A percentile compares a stretch with the other conserved stretches of the same genome.
These are phyloP conservation scores for Trametes pubescens DNA, from an alignment of 1,284 basidiomycete genomes.

Conservation along the genomic window DNA sequence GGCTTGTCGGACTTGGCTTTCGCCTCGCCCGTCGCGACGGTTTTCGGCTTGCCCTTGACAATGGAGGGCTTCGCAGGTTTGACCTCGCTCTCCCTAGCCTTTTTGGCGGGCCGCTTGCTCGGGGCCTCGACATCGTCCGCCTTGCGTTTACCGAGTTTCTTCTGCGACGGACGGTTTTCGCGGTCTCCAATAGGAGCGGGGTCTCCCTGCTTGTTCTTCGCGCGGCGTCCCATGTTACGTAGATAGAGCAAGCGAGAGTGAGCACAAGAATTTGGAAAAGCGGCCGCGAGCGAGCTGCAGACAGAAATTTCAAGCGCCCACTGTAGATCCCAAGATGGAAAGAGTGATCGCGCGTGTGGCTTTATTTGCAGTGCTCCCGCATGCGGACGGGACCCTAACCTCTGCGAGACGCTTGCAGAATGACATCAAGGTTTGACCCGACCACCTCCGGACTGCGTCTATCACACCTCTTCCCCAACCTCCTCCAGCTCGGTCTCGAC, in stretches of 20 bases:
- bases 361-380: constrained; percentile 2
- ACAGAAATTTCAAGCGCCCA: constrained; percentile 33
- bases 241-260: constrained; percentile 1
- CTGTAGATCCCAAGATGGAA: constrained; percentile 16
- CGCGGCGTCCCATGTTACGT: constrained; percentile 83
- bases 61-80: constrained; percentile 29
- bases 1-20: constrained; percentile 44
- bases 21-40: constrained; percentile 46
- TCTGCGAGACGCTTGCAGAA: background rate
- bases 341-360: constrained; percentile 17
- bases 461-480: background rate
- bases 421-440: constrained; percentile 3
- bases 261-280: constrained; percentile 1
- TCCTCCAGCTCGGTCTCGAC: background rate
- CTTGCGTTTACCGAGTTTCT: constrained; percentile 79
- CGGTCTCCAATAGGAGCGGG: constrained; percentile 69
- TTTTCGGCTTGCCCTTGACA: constrained; percentile 30
- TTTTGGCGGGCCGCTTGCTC: constrained; percentile 62
- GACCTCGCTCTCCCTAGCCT: constrained; percentile 53
- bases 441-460: constrained; percentile 1
- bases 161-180: constrained; percentile 49
- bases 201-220: constrained; percentile 89
- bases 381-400: constrained; percentile 4
- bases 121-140: constrained; percentile 51
- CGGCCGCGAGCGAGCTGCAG: constrained; percentile 7